These are phyloP conservation scores for Rhodocollybia butyracea DNA, from an alignment of 768 basidiomycete genomes.

Conservation along the genomic window DNA sequence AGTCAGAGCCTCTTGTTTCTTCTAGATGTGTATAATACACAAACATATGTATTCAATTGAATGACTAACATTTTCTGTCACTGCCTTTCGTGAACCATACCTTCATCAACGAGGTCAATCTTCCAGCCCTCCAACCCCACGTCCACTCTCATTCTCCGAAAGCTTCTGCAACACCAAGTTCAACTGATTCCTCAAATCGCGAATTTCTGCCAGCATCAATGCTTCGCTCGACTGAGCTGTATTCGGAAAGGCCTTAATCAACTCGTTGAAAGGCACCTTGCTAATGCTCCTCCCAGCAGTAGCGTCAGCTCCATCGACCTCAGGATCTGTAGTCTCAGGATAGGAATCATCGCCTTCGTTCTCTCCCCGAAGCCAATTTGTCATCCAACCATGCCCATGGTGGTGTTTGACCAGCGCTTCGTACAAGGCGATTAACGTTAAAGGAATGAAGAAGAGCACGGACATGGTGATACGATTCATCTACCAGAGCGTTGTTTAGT, in stretches of 20 bases:
- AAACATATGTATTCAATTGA: too few species aligned
- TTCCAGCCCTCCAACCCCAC: neutral
- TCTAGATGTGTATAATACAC: too few species aligned
- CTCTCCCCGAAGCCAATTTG: constrained; percentile 58
- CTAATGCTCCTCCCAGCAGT: constrained; percentile 61
- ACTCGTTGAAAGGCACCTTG: constrained; percentile 64
- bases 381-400: constrained; percentile 62
- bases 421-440: constrained; percentile 68
- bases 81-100: too few species aligned
- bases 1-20: too few species aligned
- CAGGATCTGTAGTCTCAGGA: constrained; percentile 55
- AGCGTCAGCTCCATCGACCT: constrained; percentile 51
- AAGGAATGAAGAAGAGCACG: constrained; percentile 76
- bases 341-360: constrained; percentile 59
- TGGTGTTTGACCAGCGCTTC: constrained; percentile 55
- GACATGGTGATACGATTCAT: constrained; percentile 80
- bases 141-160: constrained; percentile 16
- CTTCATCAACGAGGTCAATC: too few species aligned
- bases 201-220: constrained; percentile 62
- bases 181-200: constrained; percentile 48
- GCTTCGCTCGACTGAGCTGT: constrained; percentile 73
- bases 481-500: constrained; percentile 27
- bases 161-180: constrained; percentile 34
- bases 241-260: constrained; percentile 73
- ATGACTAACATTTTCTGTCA: too few species aligned